These are phyloP conservation scores for Creolimax fragrantissima DNA, from an alignment of 78 protist genomes.

Conservation along the genomic window DNA sequence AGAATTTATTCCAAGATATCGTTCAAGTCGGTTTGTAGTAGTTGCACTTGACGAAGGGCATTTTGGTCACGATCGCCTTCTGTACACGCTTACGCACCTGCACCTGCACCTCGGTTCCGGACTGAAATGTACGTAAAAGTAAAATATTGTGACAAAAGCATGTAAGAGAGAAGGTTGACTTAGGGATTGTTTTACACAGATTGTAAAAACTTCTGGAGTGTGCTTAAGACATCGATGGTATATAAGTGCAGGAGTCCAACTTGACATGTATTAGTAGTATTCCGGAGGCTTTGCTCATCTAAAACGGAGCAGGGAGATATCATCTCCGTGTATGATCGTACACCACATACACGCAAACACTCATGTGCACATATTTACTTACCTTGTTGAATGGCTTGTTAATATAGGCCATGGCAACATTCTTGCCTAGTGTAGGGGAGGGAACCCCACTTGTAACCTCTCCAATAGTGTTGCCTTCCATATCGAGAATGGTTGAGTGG, in stretches of 20 bases:
- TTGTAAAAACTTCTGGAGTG: too few relatives aligned
- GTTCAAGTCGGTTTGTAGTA: constrained; percentile 69
- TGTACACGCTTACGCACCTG: constrained; percentile 40
- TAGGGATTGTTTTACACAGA: too few relatives aligned
- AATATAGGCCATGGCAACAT: constrained; percentile 84
- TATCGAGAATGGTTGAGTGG: neutral
- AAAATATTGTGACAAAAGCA: neutral
- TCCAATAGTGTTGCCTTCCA: constrained; percentile 54
- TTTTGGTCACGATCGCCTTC: constrained; percentile 45
- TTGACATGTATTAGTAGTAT: too few relatives aligned
- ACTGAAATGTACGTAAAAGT: neutral
- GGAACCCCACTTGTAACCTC: constrained; percentile 70
- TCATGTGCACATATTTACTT: too few relatives aligned
- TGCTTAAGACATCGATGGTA: too few relatives aligned
- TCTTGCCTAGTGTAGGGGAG: constrained; percentile 60
- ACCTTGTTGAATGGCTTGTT: neutral
- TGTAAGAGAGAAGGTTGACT: too few relatives aligned
- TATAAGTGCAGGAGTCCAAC: too few relatives aligned
- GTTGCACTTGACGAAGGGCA: constrained; percentile 79
- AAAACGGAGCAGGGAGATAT: too few relatives aligned
- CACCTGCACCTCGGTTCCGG: constrained; percentile 13
- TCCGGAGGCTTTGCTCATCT: too few relatives aligned
- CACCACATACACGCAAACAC: too few relatives aligned
- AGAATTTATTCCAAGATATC: too few relatives aligned
- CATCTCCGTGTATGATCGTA: too few relatives aligned